Evolutionary conservation across 352 stramenopile genomes (phyloP).

Genomic region (Phytopythium cucurbitacearum): DNA sequence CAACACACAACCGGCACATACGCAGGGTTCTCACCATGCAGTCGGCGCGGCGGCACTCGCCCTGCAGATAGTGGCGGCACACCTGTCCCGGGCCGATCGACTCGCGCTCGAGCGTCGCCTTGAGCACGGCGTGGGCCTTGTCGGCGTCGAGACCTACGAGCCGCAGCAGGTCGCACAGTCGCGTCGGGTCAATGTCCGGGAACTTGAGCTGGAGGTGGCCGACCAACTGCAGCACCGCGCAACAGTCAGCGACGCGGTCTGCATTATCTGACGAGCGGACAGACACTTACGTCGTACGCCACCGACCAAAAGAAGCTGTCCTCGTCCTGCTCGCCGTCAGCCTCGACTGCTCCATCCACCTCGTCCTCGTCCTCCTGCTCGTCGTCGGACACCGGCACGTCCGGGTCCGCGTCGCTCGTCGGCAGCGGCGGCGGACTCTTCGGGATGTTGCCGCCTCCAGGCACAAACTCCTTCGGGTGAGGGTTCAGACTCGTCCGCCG

Average conservation of each 20-base stretch:
- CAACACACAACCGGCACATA: conserved; percentile 5
- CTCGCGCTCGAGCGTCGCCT: conserved; percentile 72
- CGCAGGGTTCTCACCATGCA: conserved; percentile 59
- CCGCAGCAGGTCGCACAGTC: conserved; percentile 70
- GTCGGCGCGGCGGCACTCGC: conserved; percentile 76
- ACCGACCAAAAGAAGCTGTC: conserved; percentile 86
- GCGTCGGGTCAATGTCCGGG: conserved; percentile 63
- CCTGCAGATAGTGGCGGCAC: conserved; percentile 77
- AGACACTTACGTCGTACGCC: conserved; percentile 61
- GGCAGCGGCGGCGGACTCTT: conserved; percentile 2
- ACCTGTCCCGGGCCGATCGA: conserved; percentile 67
- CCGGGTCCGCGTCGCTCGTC: conserved; percentile 3
- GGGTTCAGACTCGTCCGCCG: conserved; percentile 4
- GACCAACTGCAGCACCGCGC: conserved; percentile 44
- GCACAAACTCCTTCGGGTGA: conserved; percentile 2
- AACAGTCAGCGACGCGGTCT: conserved; percentile 7
- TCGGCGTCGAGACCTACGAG: conserved; percentile 71
- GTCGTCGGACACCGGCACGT: conserved; percentile 7
- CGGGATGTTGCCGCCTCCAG: neutral
- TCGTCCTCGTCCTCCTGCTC: conserved; percentile 14
- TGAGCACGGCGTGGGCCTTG: conserved; percentile 68
- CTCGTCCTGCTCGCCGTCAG: conserved; percentile 45
- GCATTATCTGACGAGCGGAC: neutral
- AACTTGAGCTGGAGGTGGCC: conserved; percentile 83
- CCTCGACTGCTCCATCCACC: conserved; percentile 7